These are phyloP conservation scores for Pontederia paniculata DNA, from an alignment of 176 grass and related monocot genomes.

Conservation along the genomic window DNA sequence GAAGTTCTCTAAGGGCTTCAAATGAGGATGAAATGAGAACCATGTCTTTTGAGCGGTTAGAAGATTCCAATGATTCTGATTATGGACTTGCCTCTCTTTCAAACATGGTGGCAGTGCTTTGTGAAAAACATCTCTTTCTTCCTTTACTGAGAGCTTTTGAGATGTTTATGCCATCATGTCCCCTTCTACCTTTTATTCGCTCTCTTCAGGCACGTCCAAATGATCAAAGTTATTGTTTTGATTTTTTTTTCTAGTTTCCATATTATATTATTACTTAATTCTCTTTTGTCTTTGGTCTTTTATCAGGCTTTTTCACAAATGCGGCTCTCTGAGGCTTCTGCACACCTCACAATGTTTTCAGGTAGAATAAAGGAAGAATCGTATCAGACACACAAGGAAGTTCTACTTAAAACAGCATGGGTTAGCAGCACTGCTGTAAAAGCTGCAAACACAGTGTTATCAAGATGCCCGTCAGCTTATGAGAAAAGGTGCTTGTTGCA, in stretches of 20 bases:
- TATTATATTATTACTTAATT: neutral
- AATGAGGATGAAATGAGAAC: conserved; percentile 35
- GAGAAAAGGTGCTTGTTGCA: conserved; percentile 74
- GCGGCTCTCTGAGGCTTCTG: conserved; percentile 75
- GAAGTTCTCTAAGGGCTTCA: conserved; percentile 23
- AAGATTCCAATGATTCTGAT: conserved; percentile 39
- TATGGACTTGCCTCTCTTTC: conserved; percentile 63
- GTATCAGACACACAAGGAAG: conserved; percentile 39
- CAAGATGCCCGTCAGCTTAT: conserved; percentile 77
- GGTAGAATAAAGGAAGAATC: conserved; percentile 67
- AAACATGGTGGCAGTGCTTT: conserved; percentile 84
- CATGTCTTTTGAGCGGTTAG: conserved; percentile 16
- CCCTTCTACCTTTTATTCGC: conserved; percentile 78
- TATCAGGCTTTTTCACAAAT: conserved; percentile 98
- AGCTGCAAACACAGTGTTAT: conserved; percentile 72
- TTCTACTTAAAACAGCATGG: conserved; percentile 54
- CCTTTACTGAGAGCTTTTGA: conserved; percentile 86
- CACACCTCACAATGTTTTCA: conserved; percentile 75
- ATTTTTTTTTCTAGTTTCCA: neutral
- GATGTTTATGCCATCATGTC: conserved; percentile 83
- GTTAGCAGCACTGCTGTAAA: conserved; percentile 69
- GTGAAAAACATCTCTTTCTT: conserved; percentile 80
- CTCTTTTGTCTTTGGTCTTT: conserved; percentile 21
- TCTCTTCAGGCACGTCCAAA: conserved; percentile 64
- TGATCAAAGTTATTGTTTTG: neutral